A percentile compares a stretch with the other conserved stretches of the same genome.
Conservation (phyloP, 129 eudicot species). For the Centaurea solstitialis region DNA sequence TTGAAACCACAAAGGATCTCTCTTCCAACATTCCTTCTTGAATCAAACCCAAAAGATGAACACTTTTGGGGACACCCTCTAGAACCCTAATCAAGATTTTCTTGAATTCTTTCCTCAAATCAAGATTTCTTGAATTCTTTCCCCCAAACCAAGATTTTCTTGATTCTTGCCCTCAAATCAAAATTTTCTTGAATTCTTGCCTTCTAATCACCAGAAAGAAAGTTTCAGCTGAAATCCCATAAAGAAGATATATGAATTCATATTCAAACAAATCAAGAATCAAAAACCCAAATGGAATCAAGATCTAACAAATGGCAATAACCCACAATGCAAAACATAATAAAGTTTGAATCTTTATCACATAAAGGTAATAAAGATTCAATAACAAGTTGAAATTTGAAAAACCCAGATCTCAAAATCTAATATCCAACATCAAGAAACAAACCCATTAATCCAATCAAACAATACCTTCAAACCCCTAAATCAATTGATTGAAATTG, state of each 20-base stretch:
- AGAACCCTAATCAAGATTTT: slow-evolving; percentile 28
- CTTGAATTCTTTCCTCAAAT: slow-evolving; percentile 11
- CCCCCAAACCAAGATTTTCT: slow-evolving; percentile 24
- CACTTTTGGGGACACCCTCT: slow-evolving; percentile 14
- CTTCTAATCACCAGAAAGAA: slow-evolving; percentile 28
- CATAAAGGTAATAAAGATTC: background rate
- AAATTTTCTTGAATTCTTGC: slow-evolving; percentile 20
- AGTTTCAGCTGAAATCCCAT: slow-evolving; percentile 41
- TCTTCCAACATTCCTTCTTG: slow-evolving; percentile 82
- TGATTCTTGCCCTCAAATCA: slow-evolving; percentile 5
- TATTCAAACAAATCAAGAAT: slow-evolving; percentile 11
- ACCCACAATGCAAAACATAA: slow-evolving; percentile 20
- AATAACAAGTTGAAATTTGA: background rate
- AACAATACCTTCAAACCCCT: background rate
- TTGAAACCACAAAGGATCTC: slow-evolving; percentile 62
- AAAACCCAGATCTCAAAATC: slow-evolving; percentile 49
- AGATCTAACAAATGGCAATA: slow-evolving; percentile 35
- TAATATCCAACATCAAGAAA: slow-evolving; percentile 29
- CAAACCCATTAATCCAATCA: slow-evolving; percentile 13
- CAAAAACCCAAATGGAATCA: slow-evolving; percentile 19
- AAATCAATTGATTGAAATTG: slow-evolving; percentile 13
- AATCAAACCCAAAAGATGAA: slow-evolving; percentile 31
- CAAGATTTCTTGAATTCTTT: slow-evolving; percentile 20
- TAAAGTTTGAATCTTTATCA: slow-evolving; percentile 39
- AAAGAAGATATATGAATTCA: background rate